These are phyloP conservation scores for Saturnispora dispora DNA, from an alignment of 805 yeast genomes.

Conservation along the genomic window DNA sequence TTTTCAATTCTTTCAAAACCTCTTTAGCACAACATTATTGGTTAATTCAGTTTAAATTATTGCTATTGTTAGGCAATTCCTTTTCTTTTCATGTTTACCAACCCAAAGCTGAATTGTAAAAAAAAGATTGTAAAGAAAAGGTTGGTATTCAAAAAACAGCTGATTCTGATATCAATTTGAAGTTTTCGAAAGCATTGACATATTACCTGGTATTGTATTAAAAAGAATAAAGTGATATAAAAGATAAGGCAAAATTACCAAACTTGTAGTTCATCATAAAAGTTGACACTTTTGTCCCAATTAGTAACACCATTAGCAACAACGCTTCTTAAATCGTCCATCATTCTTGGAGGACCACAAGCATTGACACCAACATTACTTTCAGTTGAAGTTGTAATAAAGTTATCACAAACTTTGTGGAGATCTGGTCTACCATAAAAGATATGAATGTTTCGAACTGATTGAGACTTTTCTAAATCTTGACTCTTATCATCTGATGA, in stretches of 20 bases:
- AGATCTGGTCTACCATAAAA: constrained; percentile 34
- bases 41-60: too few relatives aligned
- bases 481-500: constrained; percentile 6
- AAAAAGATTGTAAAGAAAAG: too few relatives aligned
- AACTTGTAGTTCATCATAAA: constrained; percentile 64
- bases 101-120: too few relatives aligned
- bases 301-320: constrained; percentile 35
- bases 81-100: too few relatives aligned
- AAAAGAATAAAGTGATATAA: background rate
- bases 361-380: constrained; percentile 32
- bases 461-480: constrained; percentile 8
- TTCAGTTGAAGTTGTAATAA: constrained; percentile 30
- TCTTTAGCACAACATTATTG: too few relatives aligned
- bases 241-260: constrained; percentile 38
- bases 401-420: constrained; percentile 24
- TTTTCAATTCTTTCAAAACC: too few relatives aligned
- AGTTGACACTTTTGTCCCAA: constrained; percentile 46
- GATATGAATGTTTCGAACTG: constrained; percentile 23
- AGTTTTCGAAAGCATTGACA: background rate
- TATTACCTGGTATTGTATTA: background rate
- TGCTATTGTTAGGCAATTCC: too few relatives aligned
- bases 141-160: too few relatives aligned
- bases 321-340: constrained; percentile 42
- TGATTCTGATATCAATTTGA: too few relatives aligned
- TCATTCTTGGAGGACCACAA: constrained; percentile 40